Percentiles rank a stretch among this genome's conserved stretches.
Evolutionary conservation across 345 rosid species (phyloP).

Genomic region (Pistacia integerrima): DNA sequence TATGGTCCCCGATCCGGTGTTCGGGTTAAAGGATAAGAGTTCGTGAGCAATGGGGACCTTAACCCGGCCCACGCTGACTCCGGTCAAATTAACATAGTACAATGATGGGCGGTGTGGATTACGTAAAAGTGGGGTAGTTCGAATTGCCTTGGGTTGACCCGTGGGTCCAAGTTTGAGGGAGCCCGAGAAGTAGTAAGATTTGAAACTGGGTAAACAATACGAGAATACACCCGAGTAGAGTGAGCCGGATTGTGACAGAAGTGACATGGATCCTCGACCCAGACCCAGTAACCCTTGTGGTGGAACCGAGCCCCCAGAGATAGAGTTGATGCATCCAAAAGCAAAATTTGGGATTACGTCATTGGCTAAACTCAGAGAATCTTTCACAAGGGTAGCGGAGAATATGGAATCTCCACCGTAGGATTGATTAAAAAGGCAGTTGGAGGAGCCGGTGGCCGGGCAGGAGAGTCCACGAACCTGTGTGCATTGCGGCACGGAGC

Average conservation of each 20-base stretch:
- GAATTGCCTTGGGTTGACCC: constrained; percentile 69
- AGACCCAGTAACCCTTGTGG: constrained; percentile 83
- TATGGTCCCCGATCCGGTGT: constrained; percentile 76
- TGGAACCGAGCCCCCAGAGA: constrained; percentile 66
- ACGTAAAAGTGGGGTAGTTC: constrained; percentile 63
- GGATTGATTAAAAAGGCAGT: constrained; percentile 76
- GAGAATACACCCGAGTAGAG: constrained; percentile 80
- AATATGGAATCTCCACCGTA: constrained; percentile 85
- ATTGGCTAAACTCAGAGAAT: constrained; percentile 50
- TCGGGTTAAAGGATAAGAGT: constrained; percentile 53
- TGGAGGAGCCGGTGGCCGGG: constrained; percentile 42
- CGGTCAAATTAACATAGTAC: constrained; percentile 81
- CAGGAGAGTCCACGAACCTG: constrained; percentile 74
- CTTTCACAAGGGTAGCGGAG: constrained; percentile 62
- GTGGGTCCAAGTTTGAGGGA: constrained; percentile 69
- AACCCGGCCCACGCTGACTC: constrained; percentile 69
- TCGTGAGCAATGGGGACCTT: constrained; percentile 46
- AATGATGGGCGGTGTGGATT: constrained; percentile 84
- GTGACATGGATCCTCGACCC: constrained; percentile 81
- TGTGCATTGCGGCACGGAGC: constrained; percentile 68
- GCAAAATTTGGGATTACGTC: constrained; percentile 54
- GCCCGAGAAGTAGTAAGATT: constrained; percentile 79
- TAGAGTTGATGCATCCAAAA: constrained; percentile 63
- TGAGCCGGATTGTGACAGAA: constrained; percentile 61
- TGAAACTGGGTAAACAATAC: constrained; percentile 83